These are phyloP conservation scores for Amanita inopinata DNA, from an alignment of 768 basidiomycete species.

Conservation along the genomic window DNA sequence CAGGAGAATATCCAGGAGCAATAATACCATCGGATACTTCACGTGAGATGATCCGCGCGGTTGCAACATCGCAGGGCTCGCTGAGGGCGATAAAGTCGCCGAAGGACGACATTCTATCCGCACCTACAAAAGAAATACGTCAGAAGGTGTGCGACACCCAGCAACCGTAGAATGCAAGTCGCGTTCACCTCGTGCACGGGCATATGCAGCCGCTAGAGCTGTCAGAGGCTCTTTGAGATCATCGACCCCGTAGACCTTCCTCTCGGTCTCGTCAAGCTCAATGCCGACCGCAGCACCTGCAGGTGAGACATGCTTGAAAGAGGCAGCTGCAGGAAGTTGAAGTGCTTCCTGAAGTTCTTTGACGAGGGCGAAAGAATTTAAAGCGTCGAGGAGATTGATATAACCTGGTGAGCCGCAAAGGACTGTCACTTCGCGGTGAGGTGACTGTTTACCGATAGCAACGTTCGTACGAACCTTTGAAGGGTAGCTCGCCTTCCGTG, in stretches of 20 bases:
- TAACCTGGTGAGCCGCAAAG: constrained; percentile 94
- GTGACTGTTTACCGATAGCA: not conserved
- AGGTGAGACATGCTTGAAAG: constrained; percentile 99
- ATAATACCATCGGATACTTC: constrained; percentile 99
- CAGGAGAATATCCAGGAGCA: constrained; percentile 82
- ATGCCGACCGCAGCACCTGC: constrained; percentile 94
- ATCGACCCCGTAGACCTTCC: constrained; percentile 93
- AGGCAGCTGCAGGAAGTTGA: constrained; percentile 87
- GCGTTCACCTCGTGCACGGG: constrained; percentile 78
- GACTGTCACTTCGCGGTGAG: constrained; percentile 38
- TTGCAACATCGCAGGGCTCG: constrained; percentile 84
- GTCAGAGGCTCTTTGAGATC: constrained; percentile 88
- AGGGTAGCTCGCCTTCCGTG: constrained; percentile 78
- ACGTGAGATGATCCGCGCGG: constrained; percentile 94
- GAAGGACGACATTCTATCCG: constrained; percentile 99
- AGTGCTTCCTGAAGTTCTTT: constrained; percentile 87
- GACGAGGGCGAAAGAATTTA: constrained; percentile 95
- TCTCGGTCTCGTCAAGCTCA: constrained; percentile 72
- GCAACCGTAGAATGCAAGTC: not conserved
- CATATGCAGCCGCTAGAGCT: constrained; percentile 86
- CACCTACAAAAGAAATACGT: constrained; percentile 39
- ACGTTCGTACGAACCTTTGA: constrained; percentile 57
- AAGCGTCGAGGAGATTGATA: constrained; percentile 95
- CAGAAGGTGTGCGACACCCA: not conserved
- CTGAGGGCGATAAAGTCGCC: constrained; percentile 98